Evolutionary conservation across 495 filamentous ascomycete species (phyloP).

Genomic region (Penicillium herquei): DNA sequence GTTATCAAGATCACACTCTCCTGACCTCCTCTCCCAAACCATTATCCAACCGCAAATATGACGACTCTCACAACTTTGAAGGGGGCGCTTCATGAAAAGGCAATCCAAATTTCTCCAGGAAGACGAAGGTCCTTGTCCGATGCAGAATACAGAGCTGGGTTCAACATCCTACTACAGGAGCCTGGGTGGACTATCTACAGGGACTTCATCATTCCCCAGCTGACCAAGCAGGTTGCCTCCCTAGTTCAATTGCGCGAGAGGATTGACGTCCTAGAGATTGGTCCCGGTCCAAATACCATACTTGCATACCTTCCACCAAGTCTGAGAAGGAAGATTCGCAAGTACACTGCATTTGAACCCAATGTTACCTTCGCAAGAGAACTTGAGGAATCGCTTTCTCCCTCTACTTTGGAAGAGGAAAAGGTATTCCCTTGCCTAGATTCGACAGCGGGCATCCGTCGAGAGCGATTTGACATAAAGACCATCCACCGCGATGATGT

Average conservation of each 20-base stretch:
- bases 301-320: conserved; percentile 48
- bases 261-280: conserved; percentile 60
- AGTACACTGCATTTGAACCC: conserved; percentile 58
- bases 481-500: conserved; percentile 1
- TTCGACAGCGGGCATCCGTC: conserved; percentile 42
- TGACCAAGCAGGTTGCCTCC: conserved; percentile 23
- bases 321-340: conserved; percentile 46
- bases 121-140: conserved; percentile 45
- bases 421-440: conserved; percentile 50
- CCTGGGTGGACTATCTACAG: conserved; percentile 43
- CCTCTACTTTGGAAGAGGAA: conserved; percentile 15
- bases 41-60: conserved; percentile 31
- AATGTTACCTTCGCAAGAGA: conserved; percentile 48
- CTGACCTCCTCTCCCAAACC: not conserved
- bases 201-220: conserved; percentile 58
- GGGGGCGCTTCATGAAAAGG: conserved; percentile 44
- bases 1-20: too few species aligned
- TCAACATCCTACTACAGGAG: conserved; percentile 46
- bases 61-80: conserved; percentile 52
- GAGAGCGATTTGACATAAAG: conserved; percentile 36
- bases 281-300: conserved; percentile 57
- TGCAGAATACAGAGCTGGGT: conserved; percentile 51
- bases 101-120: conserved; percentile 30
- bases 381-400: conserved; percentile 52
- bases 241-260: conserved; percentile 45